phyloP scores from a whole-genome alignment of 345 rosid genomes.

The Leavenworthia alabamica region DNA sequence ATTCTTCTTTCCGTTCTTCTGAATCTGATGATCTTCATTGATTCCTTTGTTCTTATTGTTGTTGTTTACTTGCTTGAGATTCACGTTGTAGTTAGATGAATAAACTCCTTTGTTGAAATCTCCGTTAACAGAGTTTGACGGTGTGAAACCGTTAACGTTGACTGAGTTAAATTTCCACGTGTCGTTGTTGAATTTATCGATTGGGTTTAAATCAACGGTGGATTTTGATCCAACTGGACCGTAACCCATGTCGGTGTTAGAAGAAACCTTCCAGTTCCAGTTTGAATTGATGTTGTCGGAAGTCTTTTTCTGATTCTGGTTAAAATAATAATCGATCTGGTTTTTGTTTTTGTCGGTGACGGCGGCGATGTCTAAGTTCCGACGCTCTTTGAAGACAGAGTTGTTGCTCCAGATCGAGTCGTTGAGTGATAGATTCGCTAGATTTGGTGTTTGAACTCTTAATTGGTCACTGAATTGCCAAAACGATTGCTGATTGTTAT shows the following conservation, averaged over 20 bases:
- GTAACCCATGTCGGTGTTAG: constrained; percentile 12
- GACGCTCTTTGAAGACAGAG: constrained; percentile 50
- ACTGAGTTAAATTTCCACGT: constrained; percentile 43
- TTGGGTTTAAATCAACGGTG: not conserved
- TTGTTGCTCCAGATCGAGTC: constrained; percentile 89
- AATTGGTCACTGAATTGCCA: constrained; percentile 95
- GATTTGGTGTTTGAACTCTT: constrained; percentile 54
- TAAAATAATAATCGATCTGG: constrained; percentile 10
- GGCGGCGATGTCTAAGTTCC: constrained; percentile 58
- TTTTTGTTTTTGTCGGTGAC: constrained; percentile 16
- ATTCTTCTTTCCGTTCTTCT: constrained; percentile 47
- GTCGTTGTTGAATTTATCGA: constrained; percentile 28
- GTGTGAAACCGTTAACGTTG: not conserved
- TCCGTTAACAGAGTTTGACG: constrained; percentile 37
- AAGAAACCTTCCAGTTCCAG: constrained; percentile 24
- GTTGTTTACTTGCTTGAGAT: constrained; percentile 32
- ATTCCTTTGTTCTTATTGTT: constrained; percentile 39
- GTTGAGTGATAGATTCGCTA: constrained; percentile 70
- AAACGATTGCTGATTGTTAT: constrained; percentile 78
- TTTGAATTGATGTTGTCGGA: constrained; percentile 14
- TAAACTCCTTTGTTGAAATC: constrained; percentile 77
- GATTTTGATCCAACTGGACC: constrained; percentile 29
- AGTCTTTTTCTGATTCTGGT: constrained; percentile 27
- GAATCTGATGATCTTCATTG: constrained; percentile 40
- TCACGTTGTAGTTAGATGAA: constrained; percentile 38